phyloP scores from a whole-genome alignment of 78 protist genomes.

The Corallochytrium limacisporum region DNA sequence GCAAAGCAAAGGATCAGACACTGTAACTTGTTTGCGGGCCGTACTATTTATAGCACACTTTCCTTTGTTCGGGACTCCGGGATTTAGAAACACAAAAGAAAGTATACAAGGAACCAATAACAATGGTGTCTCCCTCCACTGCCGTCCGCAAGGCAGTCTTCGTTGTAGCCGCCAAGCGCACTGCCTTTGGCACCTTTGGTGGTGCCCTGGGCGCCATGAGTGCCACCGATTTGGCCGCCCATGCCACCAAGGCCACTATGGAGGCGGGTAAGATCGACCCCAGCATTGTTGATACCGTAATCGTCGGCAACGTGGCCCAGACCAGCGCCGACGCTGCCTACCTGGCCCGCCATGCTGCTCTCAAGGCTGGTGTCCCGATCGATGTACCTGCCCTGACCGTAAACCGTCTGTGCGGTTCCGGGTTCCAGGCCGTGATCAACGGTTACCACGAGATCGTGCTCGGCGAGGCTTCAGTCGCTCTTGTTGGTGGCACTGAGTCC shows the following conservation, averaged over 20 bases:
- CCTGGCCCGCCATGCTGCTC: slow-evolving; percentile 44
- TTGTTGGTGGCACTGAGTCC: slow-evolving; percentile 36
- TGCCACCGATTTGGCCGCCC: slow-evolving; percentile 42
- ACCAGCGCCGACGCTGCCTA: slow-evolving; percentile 35
- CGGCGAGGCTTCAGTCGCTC: slow-evolving; percentile 30
- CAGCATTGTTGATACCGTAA: slow-evolving; percentile 9
- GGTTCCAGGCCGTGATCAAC: slow-evolving; percentile 35
- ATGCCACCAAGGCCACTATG: slow-evolving; percentile 32
- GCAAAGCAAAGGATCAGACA: too few relatives aligned
- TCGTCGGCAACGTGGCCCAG: slow-evolving; percentile 42
- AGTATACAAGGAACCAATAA: too few relatives aligned
- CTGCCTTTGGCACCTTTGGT: slow-evolving; percentile 61
- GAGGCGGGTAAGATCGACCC: background rate
- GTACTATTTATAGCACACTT: too few relatives aligned
- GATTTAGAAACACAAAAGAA: too few relatives aligned
- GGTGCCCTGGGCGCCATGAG: slow-evolving; percentile 31
- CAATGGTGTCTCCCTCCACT: too few relatives aligned
- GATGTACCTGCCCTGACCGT: slow-evolving; percentile 25
- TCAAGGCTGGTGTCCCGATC: slow-evolving; percentile 22
- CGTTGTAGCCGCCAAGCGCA: slow-evolving; percentile 64
- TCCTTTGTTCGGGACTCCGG: too few relatives aligned
- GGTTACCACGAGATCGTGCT: slow-evolving; percentile 28
- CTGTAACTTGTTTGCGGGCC: too few relatives aligned
- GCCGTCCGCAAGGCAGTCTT: slow-evolving; percentile 3
- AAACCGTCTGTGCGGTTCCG: slow-evolving; percentile 66